Percentiles rank a stretch among this genome's conserved stretches.
Conservation (phyloP, 768 basidiomycete genomes). For the Lactarius vividus region DNA sequence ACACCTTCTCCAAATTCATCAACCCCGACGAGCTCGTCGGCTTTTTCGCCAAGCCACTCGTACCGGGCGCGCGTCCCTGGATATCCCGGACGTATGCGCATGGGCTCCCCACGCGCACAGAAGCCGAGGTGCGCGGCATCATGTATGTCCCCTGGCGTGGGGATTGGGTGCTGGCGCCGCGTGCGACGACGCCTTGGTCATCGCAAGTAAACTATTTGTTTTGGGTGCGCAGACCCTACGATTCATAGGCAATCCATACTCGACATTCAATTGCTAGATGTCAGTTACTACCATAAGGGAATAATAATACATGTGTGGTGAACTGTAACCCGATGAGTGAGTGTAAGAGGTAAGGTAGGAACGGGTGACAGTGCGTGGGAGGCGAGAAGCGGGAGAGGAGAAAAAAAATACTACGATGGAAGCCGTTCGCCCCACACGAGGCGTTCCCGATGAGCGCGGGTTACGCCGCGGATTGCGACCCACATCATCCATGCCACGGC, state of each 20-base stretch:
- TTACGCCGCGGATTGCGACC: constrained; percentile 63
- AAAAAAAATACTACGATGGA: constrained; percentile 49
- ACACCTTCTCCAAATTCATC: constrained; percentile 88
- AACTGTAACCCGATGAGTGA: constrained; percentile 3
- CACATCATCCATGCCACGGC: constrained; percentile 57
- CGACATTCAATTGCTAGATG: neutral
- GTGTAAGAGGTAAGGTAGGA: too few species aligned
- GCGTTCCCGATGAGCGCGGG: constrained; percentile 69
- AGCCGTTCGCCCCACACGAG: constrained; percentile 79
- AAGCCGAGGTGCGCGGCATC: constrained; percentile 80
- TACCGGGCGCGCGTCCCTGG: constrained; percentile 46
- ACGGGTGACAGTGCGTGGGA: neutral
- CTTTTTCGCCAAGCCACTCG: constrained; percentile 68
- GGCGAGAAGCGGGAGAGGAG: neutral
- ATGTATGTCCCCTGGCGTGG: constrained; percentile 71
- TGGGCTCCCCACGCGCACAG: constrained; percentile 53
- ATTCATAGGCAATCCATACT: neutral
- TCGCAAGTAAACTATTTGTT: constrained; percentile 77
- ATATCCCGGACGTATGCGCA: constrained; percentile 50
- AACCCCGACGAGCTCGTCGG: constrained; percentile 80
- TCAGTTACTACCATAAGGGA: neutral
- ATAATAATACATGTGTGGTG: constrained; percentile 15
- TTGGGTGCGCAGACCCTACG: constrained; percentile 73
- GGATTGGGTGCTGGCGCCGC: constrained; percentile 66
- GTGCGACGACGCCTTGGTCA: constrained; percentile 44